Evolutionary conservation across 306 rosid genomes (phyloP).

Genomic region (Sechiopsis laciniata): DNA sequence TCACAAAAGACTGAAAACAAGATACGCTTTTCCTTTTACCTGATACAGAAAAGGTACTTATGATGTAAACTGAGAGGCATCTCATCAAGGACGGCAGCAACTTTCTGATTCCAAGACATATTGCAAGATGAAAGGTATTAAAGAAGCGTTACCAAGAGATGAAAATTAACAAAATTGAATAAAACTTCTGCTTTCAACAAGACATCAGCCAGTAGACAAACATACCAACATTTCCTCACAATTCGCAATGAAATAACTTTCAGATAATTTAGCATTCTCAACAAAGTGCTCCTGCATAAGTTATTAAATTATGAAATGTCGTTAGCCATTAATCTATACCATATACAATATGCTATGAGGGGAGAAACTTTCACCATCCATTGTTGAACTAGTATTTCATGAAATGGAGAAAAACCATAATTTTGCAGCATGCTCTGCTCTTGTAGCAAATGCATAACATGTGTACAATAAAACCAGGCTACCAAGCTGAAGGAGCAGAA

Average conservation of each 20-base stretch:
- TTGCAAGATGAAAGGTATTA: constrained; percentile 12
- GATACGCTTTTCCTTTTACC: constrained; percentile 35
- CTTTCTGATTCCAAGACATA: constrained; percentile 52
- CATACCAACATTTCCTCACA: constrained; percentile 76
- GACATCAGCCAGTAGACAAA: constrained; percentile 21
- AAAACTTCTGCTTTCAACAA: constrained; percentile 21
- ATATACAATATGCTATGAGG: neutral
- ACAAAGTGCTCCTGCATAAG: constrained; percentile 78
- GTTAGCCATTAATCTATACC: neutral
- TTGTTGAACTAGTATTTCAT: too few species aligned
- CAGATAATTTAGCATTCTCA: constrained; percentile 76
- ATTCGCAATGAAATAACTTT: constrained; percentile 67
- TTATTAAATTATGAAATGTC: constrained; percentile 21
- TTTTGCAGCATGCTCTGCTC: too few species aligned
- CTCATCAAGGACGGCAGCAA: constrained; percentile 66
- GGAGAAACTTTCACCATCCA: neutral
- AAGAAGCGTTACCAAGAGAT: constrained; percentile 19
- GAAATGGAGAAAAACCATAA: too few species aligned
- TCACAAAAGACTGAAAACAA: neutral
- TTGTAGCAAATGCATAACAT: too few species aligned
- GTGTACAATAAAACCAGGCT: too few species aligned
- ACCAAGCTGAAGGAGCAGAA: too few species aligned
- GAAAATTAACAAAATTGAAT: constrained; percentile 16
- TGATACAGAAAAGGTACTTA: constrained; percentile 76
- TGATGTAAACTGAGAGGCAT: constrained; percentile 73